These are phyloP conservation scores for Magnolia kwangsiensis DNA, from an alignment of 164 flowering plant genomes.

Conservation along the genomic window DNA sequence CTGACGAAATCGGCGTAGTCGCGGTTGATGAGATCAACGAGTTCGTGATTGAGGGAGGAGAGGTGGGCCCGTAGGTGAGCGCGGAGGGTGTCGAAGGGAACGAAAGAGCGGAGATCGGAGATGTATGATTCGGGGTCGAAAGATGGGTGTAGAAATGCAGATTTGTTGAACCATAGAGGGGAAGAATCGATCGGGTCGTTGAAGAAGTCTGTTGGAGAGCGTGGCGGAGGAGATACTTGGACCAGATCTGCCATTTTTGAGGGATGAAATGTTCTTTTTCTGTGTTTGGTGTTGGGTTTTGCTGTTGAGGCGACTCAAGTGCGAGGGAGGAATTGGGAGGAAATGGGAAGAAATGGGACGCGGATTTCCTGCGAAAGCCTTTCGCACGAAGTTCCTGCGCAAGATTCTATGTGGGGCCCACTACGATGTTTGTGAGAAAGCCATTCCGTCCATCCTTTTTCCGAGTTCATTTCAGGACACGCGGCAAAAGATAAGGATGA, in stretches of 20 bases:
- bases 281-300: neutral
- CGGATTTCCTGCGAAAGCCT: too few species aligned
- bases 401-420: too few species aligned
- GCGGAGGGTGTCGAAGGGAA: constrained; percentile 88
- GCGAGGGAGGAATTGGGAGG: neutral
- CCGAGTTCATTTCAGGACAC: too few species aligned
- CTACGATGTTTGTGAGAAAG: too few species aligned
- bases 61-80: constrained; percentile 79
- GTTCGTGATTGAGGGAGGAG: constrained; percentile 74
- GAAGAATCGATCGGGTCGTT: constrained; percentile 72
- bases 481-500: too few species aligned
- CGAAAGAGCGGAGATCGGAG: constrained; percentile 89
- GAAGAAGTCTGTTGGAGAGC: constrained; percentile 50
- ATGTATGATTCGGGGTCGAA: constrained; percentile 87
- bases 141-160: constrained; percentile 48
- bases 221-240: constrained; percentile 5
- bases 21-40: constrained; percentile 86
- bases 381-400: too few species aligned
- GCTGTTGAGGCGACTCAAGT: neutral
- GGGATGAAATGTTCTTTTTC: neutral
- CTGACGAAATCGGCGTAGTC: constrained; percentile 91
- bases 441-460: too few species aligned
- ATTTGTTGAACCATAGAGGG: constrained; percentile 85
- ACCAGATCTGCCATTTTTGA: constrained; percentile 5
- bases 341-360: too few species aligned